A percentile compares a stretch with the other conserved stretches of the same genome.
Conservation (phyloP, 495 filamentous ascomycete genomes). For the Daldinia caldariorum region DNA sequence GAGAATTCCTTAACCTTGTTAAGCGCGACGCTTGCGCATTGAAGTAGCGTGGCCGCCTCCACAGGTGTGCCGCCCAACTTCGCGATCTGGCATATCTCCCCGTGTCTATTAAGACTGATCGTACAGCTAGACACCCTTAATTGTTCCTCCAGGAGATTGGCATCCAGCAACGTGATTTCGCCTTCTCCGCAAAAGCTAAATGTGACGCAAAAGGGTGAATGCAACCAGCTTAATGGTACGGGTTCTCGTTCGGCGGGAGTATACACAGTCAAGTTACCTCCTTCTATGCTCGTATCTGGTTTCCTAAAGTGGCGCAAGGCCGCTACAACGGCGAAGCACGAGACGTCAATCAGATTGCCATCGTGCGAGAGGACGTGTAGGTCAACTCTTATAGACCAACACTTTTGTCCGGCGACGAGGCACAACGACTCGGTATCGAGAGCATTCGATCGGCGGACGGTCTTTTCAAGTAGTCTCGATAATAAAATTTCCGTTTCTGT, state of each 20-base stretch:
- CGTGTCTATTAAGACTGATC: constrained; percentile 85
- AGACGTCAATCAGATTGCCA: constrained; percentile 84
- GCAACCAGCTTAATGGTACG: constrained; percentile 86
- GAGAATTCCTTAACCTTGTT: constrained; percentile 83
- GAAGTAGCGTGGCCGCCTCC: constrained; percentile 77
- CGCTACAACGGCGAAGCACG: constrained; percentile 86
- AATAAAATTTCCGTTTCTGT: constrained; percentile 84
- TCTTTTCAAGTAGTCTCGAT: constrained; percentile 88
- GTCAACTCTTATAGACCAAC: constrained; percentile 88
- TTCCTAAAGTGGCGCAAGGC: constrained; percentile 89
- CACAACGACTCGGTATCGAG: constrained; percentile 96
- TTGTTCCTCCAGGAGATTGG: constrained; percentile 85
- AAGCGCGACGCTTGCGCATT: constrained; percentile 73
- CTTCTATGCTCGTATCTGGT: constrained; percentile 84
- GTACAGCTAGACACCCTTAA: constrained; percentile 84
- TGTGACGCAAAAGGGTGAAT: constrained; percentile 87
- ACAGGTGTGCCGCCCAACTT: constrained; percentile 86
- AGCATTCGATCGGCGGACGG: constrained; percentile 88
- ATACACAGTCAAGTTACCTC: constrained; percentile 83
- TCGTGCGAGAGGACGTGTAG: constrained; percentile 90
- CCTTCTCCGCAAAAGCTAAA: constrained; percentile 80
- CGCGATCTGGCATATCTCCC: constrained; percentile 90
- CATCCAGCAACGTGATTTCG: constrained; percentile 75
- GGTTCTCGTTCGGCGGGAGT: constrained; percentile 86
- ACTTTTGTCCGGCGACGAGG: constrained; percentile 86